These are phyloP conservation scores for Rubia peregrina DNA, from an alignment of 305 asterid species.

Conservation along the genomic window DNA sequence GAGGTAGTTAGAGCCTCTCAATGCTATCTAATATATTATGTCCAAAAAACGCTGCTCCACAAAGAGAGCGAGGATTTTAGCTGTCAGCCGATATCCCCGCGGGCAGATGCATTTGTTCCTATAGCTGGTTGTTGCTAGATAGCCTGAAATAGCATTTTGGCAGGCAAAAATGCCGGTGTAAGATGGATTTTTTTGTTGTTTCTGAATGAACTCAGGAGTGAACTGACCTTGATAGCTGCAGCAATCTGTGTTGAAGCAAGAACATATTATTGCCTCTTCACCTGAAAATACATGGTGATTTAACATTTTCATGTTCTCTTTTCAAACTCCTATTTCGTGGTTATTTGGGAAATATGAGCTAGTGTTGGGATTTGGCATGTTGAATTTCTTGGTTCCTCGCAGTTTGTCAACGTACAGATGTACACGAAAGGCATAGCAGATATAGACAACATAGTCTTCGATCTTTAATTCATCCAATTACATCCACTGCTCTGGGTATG, in stretches of 20 bases:
- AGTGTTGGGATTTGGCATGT: background rate
- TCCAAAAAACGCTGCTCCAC: slow-evolving; percentile 42
- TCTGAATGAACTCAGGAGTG: background rate
- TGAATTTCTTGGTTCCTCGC: background rate
- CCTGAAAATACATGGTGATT: background rate
- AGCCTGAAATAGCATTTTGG: background rate
- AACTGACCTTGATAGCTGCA: background rate
- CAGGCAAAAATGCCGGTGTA: background rate
- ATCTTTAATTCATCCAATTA: background rate
- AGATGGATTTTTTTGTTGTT: background rate
- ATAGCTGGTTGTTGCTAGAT: slow-evolving; percentile 67
- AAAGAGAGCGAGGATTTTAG: slow-evolving; percentile 51
- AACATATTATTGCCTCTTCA: background rate
- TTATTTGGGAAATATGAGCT: slow-evolving; percentile 10
- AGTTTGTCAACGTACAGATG: background rate
- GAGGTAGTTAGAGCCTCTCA: slow-evolving; percentile 59
- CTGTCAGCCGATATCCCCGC: slow-evolving; percentile 45
- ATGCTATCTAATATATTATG: slow-evolving; percentile 59
- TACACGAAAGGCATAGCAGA: background rate
- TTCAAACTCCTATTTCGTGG: background rate
- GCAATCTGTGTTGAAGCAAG: background rate
- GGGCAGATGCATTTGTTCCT: slow-evolving; percentile 49
- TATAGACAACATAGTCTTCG: background rate
- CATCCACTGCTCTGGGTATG: background rate
- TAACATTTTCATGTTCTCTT: background rate